Percentiles rank a stretch among this genome's conserved stretches.
These are phyloP conservation scores for Trichosphaerium sp. DNA, from an alignment of 78 protist genomes.

Conservation along the genomic window DNA sequence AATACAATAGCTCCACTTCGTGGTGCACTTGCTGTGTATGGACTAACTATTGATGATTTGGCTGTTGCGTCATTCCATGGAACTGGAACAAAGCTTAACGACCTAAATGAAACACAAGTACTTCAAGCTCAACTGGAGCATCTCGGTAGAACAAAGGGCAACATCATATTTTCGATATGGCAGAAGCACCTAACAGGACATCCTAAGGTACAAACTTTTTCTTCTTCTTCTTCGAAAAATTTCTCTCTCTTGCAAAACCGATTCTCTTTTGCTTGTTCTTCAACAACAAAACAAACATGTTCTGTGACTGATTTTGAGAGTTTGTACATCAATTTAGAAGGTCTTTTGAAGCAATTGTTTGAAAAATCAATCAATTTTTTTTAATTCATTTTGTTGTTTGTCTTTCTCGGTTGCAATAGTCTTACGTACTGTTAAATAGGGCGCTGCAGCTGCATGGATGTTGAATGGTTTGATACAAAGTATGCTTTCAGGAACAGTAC, in stretches of 20 bases:
- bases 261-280: no score
- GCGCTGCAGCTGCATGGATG: slow-evolving; percentile 65
- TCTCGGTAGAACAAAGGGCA: slow-evolving; percentile 40
- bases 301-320: no score
- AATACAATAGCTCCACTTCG: slow-evolving; percentile 28
- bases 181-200: slow-evolving; percentile 57
- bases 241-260: no score
- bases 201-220: slow-evolving; percentile 19
- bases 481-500: slow-evolving; percentile 13
- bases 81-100: slow-evolving; percentile 43
- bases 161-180: slow-evolving; percentile 18
- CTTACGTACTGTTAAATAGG: no score
- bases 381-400: no score
- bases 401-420: no score
- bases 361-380: neutral
- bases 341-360: neutral
- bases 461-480: slow-evolving; percentile 51
- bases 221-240: no score
- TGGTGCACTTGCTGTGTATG: slow-evolving; percentile 46
- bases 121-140: slow-evolving; percentile 18
- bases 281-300: no score
- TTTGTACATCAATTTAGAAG: neutral
- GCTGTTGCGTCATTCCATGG: slow-evolving; percentile 63
- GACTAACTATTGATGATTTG: slow-evolving; percentile 45
- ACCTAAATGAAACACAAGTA: slow-evolving; percentile 28